phyloP scores from a whole-genome alignment of 768 basidiomycete genomes.

The Kwoniella pini region DNA sequence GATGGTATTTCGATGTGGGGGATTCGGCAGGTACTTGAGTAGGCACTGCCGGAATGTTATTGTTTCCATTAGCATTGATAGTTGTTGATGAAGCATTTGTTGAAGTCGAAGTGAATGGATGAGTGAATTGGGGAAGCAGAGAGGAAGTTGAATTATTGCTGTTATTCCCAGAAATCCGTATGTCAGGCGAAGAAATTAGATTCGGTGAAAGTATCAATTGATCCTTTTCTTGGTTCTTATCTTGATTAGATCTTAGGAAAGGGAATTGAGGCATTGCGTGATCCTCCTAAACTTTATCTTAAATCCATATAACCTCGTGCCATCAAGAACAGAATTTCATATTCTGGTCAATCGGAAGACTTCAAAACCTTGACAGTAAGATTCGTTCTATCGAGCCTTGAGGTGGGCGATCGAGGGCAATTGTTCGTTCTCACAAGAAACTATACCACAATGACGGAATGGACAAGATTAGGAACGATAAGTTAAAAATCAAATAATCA shows the following conservation, averaged over 20 bases:
- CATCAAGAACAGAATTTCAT: no score
- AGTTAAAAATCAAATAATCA: no score
- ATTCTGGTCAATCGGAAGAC: no score
- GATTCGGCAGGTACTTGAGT: neutral
- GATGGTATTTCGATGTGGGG: slow-evolving; percentile 25
- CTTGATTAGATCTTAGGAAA: slow-evolving; percentile 17
- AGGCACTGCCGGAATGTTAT: neutral
- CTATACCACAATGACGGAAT: no score
- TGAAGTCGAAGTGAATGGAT: slow-evolving; percentile 9
- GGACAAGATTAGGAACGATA: no score
- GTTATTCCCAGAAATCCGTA: neutral
- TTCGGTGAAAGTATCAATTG: neutral
- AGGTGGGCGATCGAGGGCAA: no score
- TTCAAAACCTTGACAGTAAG: no score
- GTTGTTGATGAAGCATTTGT: neutral
- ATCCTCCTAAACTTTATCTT: neutral
- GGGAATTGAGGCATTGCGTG: slow-evolving; percentile 12
- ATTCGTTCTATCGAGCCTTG: no score
- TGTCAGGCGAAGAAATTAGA: neutral
- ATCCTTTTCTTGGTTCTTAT: slow-evolving; percentile 12
- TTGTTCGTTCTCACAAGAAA: no score
- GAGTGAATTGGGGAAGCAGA: neutral
- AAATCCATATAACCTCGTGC: no score
- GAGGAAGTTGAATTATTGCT: neutral
- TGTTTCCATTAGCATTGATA: slow-evolving; percentile 1